Base-by-base conservation (phyloP, 1,139 yeast genomes). In the Magnusiomyces sp. region DNA sequence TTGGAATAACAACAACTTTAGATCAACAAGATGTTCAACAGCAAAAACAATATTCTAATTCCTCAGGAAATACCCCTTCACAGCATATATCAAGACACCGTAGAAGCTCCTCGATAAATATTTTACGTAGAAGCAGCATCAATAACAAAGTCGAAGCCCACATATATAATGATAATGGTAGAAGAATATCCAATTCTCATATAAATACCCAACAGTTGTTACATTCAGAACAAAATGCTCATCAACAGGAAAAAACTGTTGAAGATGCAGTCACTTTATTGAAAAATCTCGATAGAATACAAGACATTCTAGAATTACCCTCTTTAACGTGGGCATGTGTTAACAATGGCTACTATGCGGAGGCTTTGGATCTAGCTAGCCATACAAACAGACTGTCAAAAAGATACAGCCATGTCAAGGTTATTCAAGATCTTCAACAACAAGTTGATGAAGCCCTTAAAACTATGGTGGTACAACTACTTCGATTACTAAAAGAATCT, bases 271-370 rank as follows among this genome's bases (percentile, higher is more conserved):
- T 42, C 11, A 59, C 68, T 5, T 70, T 87, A 9, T 67, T 86
- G 43, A 72, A 77, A 38, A 82, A 84, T 56, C 75, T 88, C 56
- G 92, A 83, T 55, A 76, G 81, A 31, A 73, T 89, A 10, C 77
- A 85, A 55, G 95, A 87, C 59, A 74, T 89, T 10, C 71, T 90
- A 55, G 95, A 88, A 61, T 70, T 92, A 33, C 97, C 97, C 0
- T 76, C 94, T 1, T 66, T 90, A 48, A 81, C 94, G 40, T 75
- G 80, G 50, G 79, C 90, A n/a, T 87, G 97, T 65, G 87, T 89
- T 5, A 73, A 79, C 48, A 84, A 85, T 49, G 96, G 96, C 0
- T 86, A 86, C 62, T 92, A 89, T 62, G 86, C 89, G 40, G 96
- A 89, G 60, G 89, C 96, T 5, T 74, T 90, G 37, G 95, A 87